Evolutionary conservation across 495 filamentous ascomycete genomes (phyloP).

Genomic region (Terfezia boudieri): DNA sequence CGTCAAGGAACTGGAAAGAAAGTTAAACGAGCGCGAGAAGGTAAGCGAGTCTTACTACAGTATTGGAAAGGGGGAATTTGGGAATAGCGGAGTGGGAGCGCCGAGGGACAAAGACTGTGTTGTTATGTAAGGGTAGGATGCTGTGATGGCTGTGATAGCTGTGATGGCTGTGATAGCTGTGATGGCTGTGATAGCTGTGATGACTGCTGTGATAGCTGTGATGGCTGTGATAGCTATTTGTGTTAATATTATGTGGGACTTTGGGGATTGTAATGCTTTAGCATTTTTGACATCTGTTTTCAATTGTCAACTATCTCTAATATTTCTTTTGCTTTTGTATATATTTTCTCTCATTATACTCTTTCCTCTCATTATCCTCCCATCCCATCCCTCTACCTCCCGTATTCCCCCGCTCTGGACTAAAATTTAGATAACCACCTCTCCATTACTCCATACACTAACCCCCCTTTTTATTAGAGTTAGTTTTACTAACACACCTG

Average conservation of each 20-base stretch:
- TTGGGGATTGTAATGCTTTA: background rate
- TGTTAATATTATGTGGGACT: conserved; percentile 16
- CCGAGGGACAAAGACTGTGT: background rate
- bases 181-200: background rate
- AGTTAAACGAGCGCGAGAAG: background rate
- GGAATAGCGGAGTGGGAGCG: background rate
- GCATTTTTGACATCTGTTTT: background rate
- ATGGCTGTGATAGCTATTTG: conserved; percentile 6
- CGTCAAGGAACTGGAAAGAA: background rate
- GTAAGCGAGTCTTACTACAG: background rate
- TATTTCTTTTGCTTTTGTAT: background rate
- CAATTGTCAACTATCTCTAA: background rate
- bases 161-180: background rate
- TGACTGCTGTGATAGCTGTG: background rate
- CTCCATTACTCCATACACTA: no score
- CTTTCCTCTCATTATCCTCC: background rate
- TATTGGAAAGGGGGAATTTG: background rate
- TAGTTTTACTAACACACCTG: no score
- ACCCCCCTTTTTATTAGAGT: no score
- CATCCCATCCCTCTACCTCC: background rate
- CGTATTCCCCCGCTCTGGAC: no score
- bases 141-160: background rate
- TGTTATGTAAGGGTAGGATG: background rate
- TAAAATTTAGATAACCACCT: no score
- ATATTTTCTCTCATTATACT: background rate